Base-by-base conservation (phyloP, 139 green algal genomes). In the Ettlia oleoabundans region DNA sequence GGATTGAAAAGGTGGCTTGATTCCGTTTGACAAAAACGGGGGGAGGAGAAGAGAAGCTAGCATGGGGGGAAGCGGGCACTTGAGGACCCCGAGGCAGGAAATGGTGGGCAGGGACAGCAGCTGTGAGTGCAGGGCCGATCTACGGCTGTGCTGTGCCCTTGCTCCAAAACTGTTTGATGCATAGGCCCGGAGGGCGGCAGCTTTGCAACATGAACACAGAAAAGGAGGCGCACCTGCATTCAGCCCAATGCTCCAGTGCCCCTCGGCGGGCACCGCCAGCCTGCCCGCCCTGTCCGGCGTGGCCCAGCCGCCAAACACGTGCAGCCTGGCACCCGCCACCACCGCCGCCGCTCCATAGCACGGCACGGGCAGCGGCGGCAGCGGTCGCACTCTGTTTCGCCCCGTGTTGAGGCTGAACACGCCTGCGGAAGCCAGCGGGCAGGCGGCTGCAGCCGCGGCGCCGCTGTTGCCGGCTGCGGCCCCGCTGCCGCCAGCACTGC, bases 191-290 rank as follows among this genome's bases (percentile, higher is more conserved):
- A 41, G 24, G 28, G 9, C 19, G 28, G 41, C 9, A 13, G 55
- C n/a, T n/a, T n/a, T n/a, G n/a, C n/a, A n/a, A n/a, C n/a, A n/a
- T n/a, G n/a, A n/a, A n/a, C n/a, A n/a, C n/a, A n/a, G n/a, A 18
- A 7, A 15, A n/a, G 62, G 2, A 21, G 9, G 41, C 21, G n/a
- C 55, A 41, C 69, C 24, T n/a, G 72, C 72, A 28, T 79, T 79
- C 72, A 79, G 53, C 33, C 72, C 72, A 22, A 78, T 78, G 71
- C 71, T 78, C 71, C 71, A 78, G 71, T 78, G 71, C 18, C 18
- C 35, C 4, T 3, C 3, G 4, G 32, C 18, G 0, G 71, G 71
- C 71, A 33, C n/a, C 33, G 71, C 71, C 32, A 78, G 47, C 1
- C 71, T 47, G 1, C 1, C 6, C 7, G 24, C 18, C 1, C 51